A percentile compares a stretch with the other conserved stretches of the same genome.
Evolutionary conservation across 208 protist species (phyloP).

Genomic region (Acanthamoeba lenticulata): DNA sequence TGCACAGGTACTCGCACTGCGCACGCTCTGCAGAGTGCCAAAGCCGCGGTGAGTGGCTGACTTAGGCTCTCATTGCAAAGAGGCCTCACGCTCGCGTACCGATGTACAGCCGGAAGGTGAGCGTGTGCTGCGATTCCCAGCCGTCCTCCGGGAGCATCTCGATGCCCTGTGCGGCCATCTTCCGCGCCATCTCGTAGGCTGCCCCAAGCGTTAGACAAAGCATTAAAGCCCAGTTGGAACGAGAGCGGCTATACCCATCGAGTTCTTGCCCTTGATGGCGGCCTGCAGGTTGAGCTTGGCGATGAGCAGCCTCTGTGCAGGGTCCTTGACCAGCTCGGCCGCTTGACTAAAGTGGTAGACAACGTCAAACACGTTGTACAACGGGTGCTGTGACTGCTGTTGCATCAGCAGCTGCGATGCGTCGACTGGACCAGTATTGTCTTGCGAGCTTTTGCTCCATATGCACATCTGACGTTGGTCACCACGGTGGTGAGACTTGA

Average conservation of each 20-base stretch:
- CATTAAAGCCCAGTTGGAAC: not conserved
- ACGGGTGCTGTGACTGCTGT: not conserved
- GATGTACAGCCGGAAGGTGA: slow-evolving; percentile 3
- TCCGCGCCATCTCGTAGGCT: slow-evolving; percentile 19
- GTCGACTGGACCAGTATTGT: too few species aligned
- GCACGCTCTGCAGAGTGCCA: not conserved
- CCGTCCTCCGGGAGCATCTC: not conserved
- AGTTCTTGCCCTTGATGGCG: slow-evolving; percentile 23
- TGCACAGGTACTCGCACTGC: slow-evolving; percentile 48
- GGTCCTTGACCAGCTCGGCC: not conserved
- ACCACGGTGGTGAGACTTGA: too few species aligned
- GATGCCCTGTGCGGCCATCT: not conserved
- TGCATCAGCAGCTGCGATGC: not conserved
- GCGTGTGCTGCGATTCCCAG: slow-evolving; percentile 4
- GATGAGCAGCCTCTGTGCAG: not conserved
- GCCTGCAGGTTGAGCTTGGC: not conserved
- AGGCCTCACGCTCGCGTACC: not conserved
- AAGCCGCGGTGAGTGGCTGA: not conserved
- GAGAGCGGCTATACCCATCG: not conserved
- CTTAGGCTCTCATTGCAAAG: not conserved
- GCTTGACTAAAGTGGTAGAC: not conserved
- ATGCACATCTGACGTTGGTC: too few species aligned
- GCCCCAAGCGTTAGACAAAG: not conserved
- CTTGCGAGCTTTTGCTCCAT: too few species aligned
- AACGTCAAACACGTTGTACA: not conserved